Base-by-base conservation (phyloP, 208 protist species). In the Naegleria lovaniensis region DNA sequence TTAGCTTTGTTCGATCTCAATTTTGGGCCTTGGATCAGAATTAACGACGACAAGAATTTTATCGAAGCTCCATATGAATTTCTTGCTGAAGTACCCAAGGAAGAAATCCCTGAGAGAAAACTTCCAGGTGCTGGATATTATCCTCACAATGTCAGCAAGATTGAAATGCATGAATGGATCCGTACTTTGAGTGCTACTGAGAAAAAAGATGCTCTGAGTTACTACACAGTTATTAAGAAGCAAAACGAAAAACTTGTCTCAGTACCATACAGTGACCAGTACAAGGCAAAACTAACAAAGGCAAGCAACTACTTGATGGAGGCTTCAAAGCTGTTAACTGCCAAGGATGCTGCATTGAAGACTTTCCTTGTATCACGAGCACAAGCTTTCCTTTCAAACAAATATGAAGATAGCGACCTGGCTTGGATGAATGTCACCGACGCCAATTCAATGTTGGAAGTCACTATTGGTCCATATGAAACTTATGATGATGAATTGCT, bases 381-480 rank as follows among this genome's bases (percentile, higher is more conserved):
- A n/a, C 39, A 75, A n/a, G 52, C 86, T 39, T 90, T 90, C 33
- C 7, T 25, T 43, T 36, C 9, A 36, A 79, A 58, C 40, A 43
- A 75, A 25, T 90, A 90, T 43, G 86, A 90, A 36, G 39, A 16
- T 29, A n/a, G 15, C 36, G 86, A 90, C 40, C 11, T 90, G 13
- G 52, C 86, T 43, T 90, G 86, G 86, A 25, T 90, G 15, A 39
- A 75, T 9, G 36, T 90, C 11, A 79, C 36, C 43, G 86, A 83
- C 43, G 39, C 9, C 0, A 90, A 75, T 58, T 41, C 40, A 29
- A 2, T 43, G 7, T 90, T 90, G 33, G 59, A 83, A 43, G 86
- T 90, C 13, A 90, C 86, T 43, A 48, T 90, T 38, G 86, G 86
- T 41, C 86, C 86, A 43, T 90, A 90, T 90, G 86, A 90, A 43